Percentiles rank a stretch among this genome's conserved stretches.
These are phyloP conservation scores for Phytopythium litorale DNA, from an alignment of 352 stramenopile species.

Conservation along the genomic window DNA sequence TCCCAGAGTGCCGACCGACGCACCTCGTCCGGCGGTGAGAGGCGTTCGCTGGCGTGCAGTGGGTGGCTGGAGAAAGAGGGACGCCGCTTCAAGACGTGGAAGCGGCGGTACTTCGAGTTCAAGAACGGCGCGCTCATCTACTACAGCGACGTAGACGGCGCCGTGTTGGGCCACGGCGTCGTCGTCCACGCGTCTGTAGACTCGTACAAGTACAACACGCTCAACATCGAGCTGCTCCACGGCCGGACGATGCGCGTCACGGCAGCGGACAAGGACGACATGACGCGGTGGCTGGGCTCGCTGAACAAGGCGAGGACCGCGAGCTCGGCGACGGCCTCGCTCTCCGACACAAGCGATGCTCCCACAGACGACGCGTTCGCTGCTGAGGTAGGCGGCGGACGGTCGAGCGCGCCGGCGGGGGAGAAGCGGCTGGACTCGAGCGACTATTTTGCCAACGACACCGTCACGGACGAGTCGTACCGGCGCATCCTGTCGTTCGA, in stretches of 20 bases:
- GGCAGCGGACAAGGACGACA: constrained; percentile 25
- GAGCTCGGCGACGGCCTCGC: constrained; percentile 13
- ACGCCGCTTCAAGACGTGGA: constrained; percentile 75
- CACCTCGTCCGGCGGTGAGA: constrained; percentile 14
- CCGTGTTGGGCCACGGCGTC: constrained; percentile 54
- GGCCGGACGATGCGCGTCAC: constrained; percentile 34
- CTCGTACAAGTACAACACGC: constrained; percentile 40
- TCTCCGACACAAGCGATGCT: constrained; percentile 21
- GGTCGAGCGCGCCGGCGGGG: background rate
- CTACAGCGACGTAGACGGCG: constrained; percentile 55
- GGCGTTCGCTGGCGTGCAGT: constrained; percentile 26
- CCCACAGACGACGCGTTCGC: constrained; percentile 16
- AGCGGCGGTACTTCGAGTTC: constrained; percentile 67
- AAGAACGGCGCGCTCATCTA: constrained; percentile 72
- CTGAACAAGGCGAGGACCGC: constrained; percentile 22
- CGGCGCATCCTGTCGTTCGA: constrained; percentile 41
- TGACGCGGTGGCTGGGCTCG: constrained; percentile 41
- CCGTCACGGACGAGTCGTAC: constrained; percentile 73
- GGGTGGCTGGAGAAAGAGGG: constrained; percentile 81
- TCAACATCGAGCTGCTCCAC: constrained; percentile 37
- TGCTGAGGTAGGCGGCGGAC: constrained; percentile 5
- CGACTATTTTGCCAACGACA: constrained; percentile 67
- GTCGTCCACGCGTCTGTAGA: constrained; percentile 43
- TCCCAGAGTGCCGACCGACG: constrained; percentile 6
- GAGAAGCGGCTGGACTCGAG: constrained; percentile 38